phyloP scores from a whole-genome alignment of 192 early-diverging fungal species.

The Rhizophagus prolifer region DNA sequence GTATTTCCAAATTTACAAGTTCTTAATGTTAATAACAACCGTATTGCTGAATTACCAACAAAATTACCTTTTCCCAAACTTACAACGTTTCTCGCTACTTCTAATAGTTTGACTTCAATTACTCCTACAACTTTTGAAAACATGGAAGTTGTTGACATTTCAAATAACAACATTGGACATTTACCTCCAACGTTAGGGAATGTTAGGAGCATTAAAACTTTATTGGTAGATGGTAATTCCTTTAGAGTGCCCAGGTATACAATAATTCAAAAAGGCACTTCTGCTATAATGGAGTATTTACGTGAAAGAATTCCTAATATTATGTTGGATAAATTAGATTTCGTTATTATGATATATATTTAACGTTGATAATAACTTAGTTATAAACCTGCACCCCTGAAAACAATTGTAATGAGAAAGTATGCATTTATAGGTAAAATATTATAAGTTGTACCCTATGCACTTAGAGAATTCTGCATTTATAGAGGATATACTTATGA shows the following conservation, averaged over 20 bases:
- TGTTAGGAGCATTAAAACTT: constrained; percentile 42
- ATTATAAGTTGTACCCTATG: too few species aligned
- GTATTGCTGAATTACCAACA: constrained; percentile 39
- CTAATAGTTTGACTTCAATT: constrained; percentile 46
- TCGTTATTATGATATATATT: too few species aligned
- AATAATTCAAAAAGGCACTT: constrained; percentile 52
- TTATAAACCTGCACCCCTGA: too few species aligned
- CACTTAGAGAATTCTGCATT: too few species aligned
- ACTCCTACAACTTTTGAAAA: constrained; percentile 43
- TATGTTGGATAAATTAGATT: too few species aligned
- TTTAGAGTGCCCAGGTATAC: constrained; percentile 55
- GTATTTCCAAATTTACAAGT: constrained; percentile 49
- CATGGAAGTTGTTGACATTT: constrained; percentile 48
- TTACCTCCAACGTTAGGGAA: constrained; percentile 54
- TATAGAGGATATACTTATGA: too few species aligned
- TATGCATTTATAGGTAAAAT: too few species aligned
- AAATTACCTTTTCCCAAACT: constrained; percentile 48
- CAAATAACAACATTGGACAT: constrained; percentile 52
- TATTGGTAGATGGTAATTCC: constrained; percentile 52
- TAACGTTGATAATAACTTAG: too few species aligned
- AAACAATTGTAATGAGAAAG: too few species aligned
- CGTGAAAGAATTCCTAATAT: constrained; percentile 41
- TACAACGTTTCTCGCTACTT: constrained; percentile 37
- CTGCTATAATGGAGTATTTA: constrained; percentile 57
- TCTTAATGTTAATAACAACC: constrained; percentile 41